Base-by-base conservation (phyloP, 2,329 filamentous ascomycete species). In the Bipolaris bicolor region DNA sequence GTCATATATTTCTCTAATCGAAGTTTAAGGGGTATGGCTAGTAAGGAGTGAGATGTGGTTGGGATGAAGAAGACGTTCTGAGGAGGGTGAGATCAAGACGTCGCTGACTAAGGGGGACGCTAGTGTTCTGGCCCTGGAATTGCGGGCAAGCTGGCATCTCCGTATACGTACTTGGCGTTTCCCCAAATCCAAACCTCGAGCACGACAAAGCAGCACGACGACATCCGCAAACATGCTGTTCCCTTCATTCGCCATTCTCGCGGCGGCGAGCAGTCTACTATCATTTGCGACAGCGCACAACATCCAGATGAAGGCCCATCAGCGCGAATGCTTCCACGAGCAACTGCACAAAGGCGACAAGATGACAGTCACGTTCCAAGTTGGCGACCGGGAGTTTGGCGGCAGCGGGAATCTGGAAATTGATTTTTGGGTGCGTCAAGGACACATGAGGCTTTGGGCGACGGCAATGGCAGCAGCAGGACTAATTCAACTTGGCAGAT, bases 331-430 rank as follows among this genome's bases (percentile, higher is more conserved):
- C 83, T 99, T 98, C 85, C 91, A 97, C 83, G 95, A 99, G 82
- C 80, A 83, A 69, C 87, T 99, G 58, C 94, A 96, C 82, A 87
- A 85, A 77, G 95, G 97, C 78, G 95, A 99, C 82, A 91, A 90
- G 79, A 99, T 99, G 95, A 97, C 92, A 7, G 93, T 99, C 58
- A 96, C 93, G 29, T 99, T 96, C 84, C 95, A 98, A 82, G 94
- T 98, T 57, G 95, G 95, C 75, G 95, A 99, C 77, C 84, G 94
- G 67, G 95, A 99, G 77, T 97, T 97, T 79, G 94, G 94, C 49
- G 91, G 90, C 50, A 93, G 92, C 56, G 94, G 94, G 33, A 98
- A 97, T 75, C 82, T 99, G 58, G 93, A 98, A 68, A 90, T 99
- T 74, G 95, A 99, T 78, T 99, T 99, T 77, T 98, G 92, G 92